Evolutionary conservation across 306 rosid species (phyloP).

Genomic region (Prunus mume): DNA sequence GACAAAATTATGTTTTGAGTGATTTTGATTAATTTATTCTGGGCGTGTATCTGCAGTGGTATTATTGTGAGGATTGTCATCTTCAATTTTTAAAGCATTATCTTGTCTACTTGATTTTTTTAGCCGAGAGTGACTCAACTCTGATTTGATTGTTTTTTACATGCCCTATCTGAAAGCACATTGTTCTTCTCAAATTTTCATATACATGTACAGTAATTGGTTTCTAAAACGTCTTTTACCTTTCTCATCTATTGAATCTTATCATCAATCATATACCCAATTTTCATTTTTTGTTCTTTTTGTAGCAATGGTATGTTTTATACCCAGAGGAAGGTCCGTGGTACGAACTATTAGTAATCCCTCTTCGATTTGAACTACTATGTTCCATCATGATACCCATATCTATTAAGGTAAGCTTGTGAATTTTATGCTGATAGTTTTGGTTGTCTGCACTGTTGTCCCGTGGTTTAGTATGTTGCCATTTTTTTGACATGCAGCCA

Average conservation of each 20-base stretch:
- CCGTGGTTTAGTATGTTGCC: conserved; percentile 17
- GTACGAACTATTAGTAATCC: conserved; percentile 91
- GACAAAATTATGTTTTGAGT: neutral
- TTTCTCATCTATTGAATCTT: neutral
- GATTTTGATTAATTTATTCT: neutral
- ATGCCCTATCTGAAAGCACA: neutral
- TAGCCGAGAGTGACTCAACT: neutral
- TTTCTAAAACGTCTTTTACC: neutral
- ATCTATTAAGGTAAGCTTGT: conserved; percentile 83
- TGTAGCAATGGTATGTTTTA: conserved; percentile 89
- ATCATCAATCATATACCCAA: conserved; percentile 20
- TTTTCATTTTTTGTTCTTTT: conserved; percentile 13
- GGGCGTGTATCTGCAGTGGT: neutral
- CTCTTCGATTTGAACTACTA: conserved; percentile 95
- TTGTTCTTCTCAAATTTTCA: neutral
- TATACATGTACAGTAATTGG: neutral
- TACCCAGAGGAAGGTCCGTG: conserved; percentile 91
- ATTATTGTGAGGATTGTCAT: neutral
- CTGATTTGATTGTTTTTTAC: neutral
- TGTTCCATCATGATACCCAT: conserved; percentile 99
- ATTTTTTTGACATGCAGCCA: conserved; percentile 1
- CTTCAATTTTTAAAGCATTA: neutral
- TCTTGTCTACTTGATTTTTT: neutral
- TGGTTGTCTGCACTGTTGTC: conserved; percentile 18
- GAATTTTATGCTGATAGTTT: neutral